Conservation (phyloP, 352 stramenopile species). For the Hyaloperonospora arabidopsidis region DNA sequence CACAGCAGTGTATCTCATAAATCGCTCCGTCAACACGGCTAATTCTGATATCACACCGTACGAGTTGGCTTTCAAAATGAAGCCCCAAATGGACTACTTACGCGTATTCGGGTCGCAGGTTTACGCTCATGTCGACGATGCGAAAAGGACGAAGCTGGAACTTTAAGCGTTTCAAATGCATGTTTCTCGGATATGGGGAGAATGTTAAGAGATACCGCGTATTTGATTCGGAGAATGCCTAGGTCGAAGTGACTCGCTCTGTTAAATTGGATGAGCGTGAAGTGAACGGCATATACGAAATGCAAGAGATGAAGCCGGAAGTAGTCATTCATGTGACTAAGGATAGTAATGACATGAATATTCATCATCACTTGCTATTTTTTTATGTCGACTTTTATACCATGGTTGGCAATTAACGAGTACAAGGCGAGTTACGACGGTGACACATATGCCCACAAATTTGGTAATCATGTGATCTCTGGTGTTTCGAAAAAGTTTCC, state of each 20-base stretch:
- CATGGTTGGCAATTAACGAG: no score
- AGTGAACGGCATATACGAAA: constrained; percentile 1
- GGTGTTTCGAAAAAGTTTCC: no score
- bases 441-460: no score
- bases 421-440: no score
- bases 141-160: constrained; percentile 23
- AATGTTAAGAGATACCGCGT: constrained; percentile 19
- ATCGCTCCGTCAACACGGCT: neutral
- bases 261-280: constrained; percentile 19
- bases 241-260: constrained; percentile 12
- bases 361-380: neutral
- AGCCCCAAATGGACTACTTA: constrained; percentile 13
- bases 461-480: no score
- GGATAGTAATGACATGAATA: neutral
- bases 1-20: neutral
- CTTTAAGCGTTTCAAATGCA: constrained; percentile 19
- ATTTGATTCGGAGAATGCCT: constrained; percentile 11
- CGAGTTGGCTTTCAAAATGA: constrained; percentile 19
- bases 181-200: constrained; percentile 21
- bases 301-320: neutral
- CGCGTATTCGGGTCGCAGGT: constrained; percentile 23
- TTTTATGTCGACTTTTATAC: no score
- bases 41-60: constrained; percentile 9
- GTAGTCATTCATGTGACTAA: constrained; percentile 1
- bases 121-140: constrained; percentile 21